Conservation (phyloP, 257 asterid genomes). For the Solanum piurae region DNA sequence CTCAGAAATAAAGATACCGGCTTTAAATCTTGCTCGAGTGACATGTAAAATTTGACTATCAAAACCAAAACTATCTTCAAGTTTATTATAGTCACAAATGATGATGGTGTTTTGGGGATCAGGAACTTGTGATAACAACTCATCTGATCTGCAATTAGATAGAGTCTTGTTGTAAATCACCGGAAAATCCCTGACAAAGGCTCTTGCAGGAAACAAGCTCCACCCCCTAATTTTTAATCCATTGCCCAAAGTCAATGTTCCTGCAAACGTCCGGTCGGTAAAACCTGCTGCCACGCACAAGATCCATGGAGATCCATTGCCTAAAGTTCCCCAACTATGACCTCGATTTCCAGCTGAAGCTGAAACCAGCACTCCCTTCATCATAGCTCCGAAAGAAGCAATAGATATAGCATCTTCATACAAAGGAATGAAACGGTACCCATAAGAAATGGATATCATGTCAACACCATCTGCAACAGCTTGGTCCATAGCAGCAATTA, state of each 20-base stretch:
- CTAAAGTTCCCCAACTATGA: background rate
- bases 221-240: background rate
- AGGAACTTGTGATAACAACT: background rate
- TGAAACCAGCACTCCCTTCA: background rate
- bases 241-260: background rate
- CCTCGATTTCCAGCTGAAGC: slow-evolving; percentile 4
- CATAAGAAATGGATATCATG: background rate
- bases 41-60: background rate
- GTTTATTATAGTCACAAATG: background rate
- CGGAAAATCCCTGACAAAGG: background rate
- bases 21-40: background rate
- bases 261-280: slow-evolving; percentile 2
- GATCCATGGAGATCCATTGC: background rate
- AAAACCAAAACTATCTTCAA: background rate
- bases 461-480: slow-evolving; percentile 13
- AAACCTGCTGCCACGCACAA: background rate
- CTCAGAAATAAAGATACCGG: background rate
- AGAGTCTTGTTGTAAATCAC: slow-evolving; percentile 1
- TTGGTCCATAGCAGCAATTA: background rate
- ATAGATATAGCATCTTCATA: background rate
- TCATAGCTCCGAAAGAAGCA: slow-evolving; percentile 5
- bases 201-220: slow-evolving; percentile 3
- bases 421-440: background rate
- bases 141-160: background rate
- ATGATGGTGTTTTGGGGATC: background rate